Base-by-base conservation (phyloP, 768 basidiomycete species). In the Baorangia bicolor region DNA sequence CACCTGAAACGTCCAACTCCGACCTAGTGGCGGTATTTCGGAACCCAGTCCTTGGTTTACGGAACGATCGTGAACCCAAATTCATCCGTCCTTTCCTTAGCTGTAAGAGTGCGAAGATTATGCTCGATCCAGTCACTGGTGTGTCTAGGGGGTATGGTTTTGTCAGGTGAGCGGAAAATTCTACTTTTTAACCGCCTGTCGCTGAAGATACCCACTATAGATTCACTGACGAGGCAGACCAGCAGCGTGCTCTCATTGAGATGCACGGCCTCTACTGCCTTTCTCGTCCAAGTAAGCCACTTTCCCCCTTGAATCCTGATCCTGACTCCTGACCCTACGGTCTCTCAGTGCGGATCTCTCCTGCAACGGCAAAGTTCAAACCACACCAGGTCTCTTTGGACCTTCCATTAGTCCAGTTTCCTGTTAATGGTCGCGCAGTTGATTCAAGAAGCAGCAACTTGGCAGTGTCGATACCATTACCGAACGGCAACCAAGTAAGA, bases 81-180 rank as follows among this genome's bases (percentile, higher is more conserved):
- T 90, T 92, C 61, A 92, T 95, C 51, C 81, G 86, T 9, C 91
- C 92, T 3, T 97, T 96, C 74, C 73, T 84, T 35, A 94, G 92
- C 69, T 94, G 93, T 74, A 94, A 93, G 77, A 94, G 92, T 70
- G 94, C 94, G 30, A 94, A 94, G 77, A 96, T 93, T 61, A 94
- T 94, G 92, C 76, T 93, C 45, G 92, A 94, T 70, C 92, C 94
- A 2, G 82, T 88, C 21, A 93, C 92, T 5, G 93, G 93, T 18
- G 84, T 93, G 21, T 92, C 90, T 28, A 81, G 92, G 58, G 94
- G 94, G 4, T 96, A 95, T 71, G 94, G 94, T 28, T 96, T 96
- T 67, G 94, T 97, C 37, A 81, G 94, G 90, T 87, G 57, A 49
- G 82, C 72, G 5, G 12, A 21, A 57, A 45, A 46, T 2, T 45